Evolutionary conservation across 2,329 filamentous ascomycete genomes (phyloP), one percentile per base, ranked within the genome.

Genomic region (Talaromyces piceae): DNA sequence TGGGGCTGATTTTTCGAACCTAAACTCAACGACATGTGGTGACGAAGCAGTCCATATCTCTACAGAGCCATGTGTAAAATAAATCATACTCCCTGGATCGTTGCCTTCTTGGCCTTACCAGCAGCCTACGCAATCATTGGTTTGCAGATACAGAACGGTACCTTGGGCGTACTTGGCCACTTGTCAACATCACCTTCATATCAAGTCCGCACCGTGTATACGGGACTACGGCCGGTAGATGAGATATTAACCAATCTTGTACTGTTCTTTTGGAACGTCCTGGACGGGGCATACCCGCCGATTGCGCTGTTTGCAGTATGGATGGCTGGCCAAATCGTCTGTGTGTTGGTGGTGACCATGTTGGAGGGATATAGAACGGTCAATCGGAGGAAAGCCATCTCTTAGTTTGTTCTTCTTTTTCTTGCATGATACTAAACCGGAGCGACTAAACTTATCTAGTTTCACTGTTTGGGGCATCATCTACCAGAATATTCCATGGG

Each of bases 401-500:
- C 20, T 22, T 43, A 43, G 39, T 43, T 43, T 23, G 39, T 43
- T 6, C 23, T n/a, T 25, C n/a, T 11, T 12, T n/a, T 23, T 8
- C 23, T 23, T 23, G 5, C 2, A 2, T 4, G 16, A 43, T 43
- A 25, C 8, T 26, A 25, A 43, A 43, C 7, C 20, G n/a, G 13
- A 11, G 23, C 23, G 6, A 16, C 23, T 43, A 12, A 43, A 4
- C 12, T 43, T 13, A 13, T 3, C 25, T 43, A 43, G 39, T 43
- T 43, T n/a, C 11, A 23, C 39, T 23, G 25, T 43, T 9, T 43
- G 39, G 39, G 39, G 39, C 23, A 12, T 43, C 23, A 4, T 43
- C 22, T 43, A 43, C 23, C 39, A 43, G 39, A 43, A 25, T 43
- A 43, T 43, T 43, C 22, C 39, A 43, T 43, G 39, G 39, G 39